Base-by-base conservation (phyloP, 345 rosid genomes). In the Syzygium jambos region DNA sequence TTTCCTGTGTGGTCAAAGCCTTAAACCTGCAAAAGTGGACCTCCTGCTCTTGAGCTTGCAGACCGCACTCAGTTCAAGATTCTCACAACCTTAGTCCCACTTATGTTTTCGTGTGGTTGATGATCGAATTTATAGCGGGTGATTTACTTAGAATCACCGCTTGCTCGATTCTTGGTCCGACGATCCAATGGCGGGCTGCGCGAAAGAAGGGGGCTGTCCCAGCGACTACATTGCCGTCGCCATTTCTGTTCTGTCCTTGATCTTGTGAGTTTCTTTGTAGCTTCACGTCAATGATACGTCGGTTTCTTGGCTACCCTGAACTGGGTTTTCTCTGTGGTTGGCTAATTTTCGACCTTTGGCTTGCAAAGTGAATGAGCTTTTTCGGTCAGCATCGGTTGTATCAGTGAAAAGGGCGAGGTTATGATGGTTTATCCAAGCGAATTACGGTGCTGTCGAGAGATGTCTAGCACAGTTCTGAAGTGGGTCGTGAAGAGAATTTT, bases 141-240 rank as follows among this genome's bases (percentile, higher is more conserved):
- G 59, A 55, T 22, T 55, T 43, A 55, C 59, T 55, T 22, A 10
- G 14, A 38, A 73, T 73, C 27, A 55, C 9, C 82, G 38, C 2
- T 73, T 21, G 49, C 82, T 73, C 3, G 82, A 73, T 38, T 38
- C 4, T 0, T 73, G 2, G 23, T 73, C 82, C 27, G 82, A 19
- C 27, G 49, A 5, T 73, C 61, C 83, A 34, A 95, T 93, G 96
- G 91, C 91, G 80, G 77, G 89, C 89, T 94, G 98, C 85, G 96
- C 94, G 25, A 53, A 51, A 63, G 59, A n/a, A 82, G 98, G 98
- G 56, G 99, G 98, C 89, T 97, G 98, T 77, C 96, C 98, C 89
- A 92, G 92, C 89, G 98, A 97, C 91, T 97, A 95, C 93, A 84
- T 95, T 23, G 98, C 96, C 88, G 85, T 97, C 63, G 87, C 92